Percentiles rank a stretch among this genome's conserved stretches.
Evolutionary conservation across 345 rosid genomes (phyloP).

Genomic region (Trapa bicornis): DNA sequence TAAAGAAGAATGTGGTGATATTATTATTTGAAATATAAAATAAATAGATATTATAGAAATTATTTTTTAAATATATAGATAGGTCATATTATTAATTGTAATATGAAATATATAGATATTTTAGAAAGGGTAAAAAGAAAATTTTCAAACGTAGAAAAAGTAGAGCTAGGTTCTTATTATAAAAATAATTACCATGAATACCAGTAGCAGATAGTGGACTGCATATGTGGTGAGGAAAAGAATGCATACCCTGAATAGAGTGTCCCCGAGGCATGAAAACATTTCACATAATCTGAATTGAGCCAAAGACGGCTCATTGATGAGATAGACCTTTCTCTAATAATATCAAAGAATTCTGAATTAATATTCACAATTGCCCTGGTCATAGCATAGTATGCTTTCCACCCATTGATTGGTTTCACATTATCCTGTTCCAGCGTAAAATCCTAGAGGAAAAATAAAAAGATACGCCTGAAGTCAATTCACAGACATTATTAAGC

Average conservation of each 20-base stretch:
- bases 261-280: constrained; percentile 78
- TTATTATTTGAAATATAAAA: no score
- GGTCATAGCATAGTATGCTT: constrained; percentile 90
- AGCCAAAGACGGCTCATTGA: constrained; percentile 82
- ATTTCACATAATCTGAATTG: constrained; percentile 85
- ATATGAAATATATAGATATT: no score
- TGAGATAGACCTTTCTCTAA: constrained; percentile 61
- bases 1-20: no score
- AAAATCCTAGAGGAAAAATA: constrained; percentile 49
- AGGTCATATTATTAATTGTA: no score
- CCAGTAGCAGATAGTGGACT: not conserved
- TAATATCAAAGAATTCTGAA: constrained; percentile 65
- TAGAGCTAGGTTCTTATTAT: no score
- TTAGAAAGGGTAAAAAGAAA: no score
- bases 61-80: no score
- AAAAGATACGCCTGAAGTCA: not conserved
- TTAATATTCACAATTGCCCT: constrained; percentile 80
- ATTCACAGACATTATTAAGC: not conserved
- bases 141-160: no score
- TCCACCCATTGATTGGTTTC: constrained; percentile 86
- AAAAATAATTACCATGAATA: not conserved
- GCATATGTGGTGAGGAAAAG: not conserved
- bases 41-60: no score
- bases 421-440: constrained; percentile 78
- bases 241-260: constrained; percentile 70